Conservation (phyloP, 306 rosid species). For the Acacia crassicarpa region DNA sequence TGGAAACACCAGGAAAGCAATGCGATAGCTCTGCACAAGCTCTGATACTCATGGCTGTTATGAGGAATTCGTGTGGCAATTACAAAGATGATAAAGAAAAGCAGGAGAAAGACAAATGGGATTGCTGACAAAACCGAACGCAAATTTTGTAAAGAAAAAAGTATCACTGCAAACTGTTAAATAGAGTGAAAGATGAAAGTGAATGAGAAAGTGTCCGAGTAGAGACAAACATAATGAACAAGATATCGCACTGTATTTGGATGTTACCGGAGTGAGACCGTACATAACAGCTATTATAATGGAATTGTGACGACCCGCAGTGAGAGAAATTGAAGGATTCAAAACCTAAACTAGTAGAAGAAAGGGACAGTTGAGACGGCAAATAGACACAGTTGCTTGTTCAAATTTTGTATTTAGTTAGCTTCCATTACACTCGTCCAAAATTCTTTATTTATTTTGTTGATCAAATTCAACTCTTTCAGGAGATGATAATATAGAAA, state of each 20-base stretch:
- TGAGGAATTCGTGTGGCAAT: background rate
- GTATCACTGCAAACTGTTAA: background rate
- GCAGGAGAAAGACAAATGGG: background rate
- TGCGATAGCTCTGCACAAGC: conserved; percentile 8
- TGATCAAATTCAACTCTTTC: background rate
- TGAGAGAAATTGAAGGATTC: background rate
- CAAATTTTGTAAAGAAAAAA: background rate
- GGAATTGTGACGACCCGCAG: background rate
- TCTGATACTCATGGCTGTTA: conserved; percentile 2
- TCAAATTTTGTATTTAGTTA: too few relatives aligned
- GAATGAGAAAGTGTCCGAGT: background rate
- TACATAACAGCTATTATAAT: background rate
- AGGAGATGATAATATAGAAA: background rate
- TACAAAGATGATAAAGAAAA: background rate
- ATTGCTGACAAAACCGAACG: background rate
- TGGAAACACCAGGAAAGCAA: background rate
- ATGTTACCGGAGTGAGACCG: background rate
- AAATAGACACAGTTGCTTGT: background rate
- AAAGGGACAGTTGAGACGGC: background rate
- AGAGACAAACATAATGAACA: background rate
- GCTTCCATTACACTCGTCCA: background rate
- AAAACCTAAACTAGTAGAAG: background rate
- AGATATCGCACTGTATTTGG: background rate
- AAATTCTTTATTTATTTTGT: too few relatives aligned
- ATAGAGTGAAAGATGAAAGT: background rate